Conservation (phyloP, 257 asterid species). For the Nicotiana benthamiana region DNA sequence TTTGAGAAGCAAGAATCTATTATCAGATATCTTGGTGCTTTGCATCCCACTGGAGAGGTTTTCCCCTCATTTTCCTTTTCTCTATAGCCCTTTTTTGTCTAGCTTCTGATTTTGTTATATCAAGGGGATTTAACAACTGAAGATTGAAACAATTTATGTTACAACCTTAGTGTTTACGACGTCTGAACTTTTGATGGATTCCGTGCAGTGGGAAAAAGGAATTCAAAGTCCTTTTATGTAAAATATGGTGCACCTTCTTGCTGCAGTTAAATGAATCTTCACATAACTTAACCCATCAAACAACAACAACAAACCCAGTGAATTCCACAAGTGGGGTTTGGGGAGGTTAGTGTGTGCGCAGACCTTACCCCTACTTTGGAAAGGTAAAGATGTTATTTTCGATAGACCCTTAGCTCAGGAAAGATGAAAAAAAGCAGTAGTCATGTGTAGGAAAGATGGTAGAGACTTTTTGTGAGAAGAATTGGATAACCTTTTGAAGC, state of each 20-base stretch:
- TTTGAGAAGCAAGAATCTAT: slow-evolving; percentile 82
- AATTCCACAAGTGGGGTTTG: no score
- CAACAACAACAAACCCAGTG: no score
- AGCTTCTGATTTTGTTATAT: background rate
- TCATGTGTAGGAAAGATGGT: background rate
- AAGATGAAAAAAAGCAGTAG: background rate
- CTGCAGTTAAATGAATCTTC: background rate
- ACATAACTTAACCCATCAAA: background rate
- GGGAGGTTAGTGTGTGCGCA: no score
- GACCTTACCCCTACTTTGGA: no score
- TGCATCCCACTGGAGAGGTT: slow-evolving; percentile 84
- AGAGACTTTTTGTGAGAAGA: background rate
- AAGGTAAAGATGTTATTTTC: no score
- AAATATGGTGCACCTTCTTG: background rate
- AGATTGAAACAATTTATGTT: background rate
- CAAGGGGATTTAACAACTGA: background rate
- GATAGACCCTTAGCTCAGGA: no score
- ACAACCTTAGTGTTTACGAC: background rate
- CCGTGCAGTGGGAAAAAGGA: background rate
- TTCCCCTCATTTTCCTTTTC: background rate
- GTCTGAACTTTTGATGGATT: background rate
- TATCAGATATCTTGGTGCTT: slow-evolving; percentile 58
- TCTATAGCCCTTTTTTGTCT: background rate
- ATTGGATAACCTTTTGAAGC: background rate
- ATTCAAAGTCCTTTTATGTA: background rate